Evolutionary conservation across 2,329 filamentous ascomycete species (phyloP), one percentile per base, ranked within the genome.

Genomic region (Clathrospora elynae): DNA sequence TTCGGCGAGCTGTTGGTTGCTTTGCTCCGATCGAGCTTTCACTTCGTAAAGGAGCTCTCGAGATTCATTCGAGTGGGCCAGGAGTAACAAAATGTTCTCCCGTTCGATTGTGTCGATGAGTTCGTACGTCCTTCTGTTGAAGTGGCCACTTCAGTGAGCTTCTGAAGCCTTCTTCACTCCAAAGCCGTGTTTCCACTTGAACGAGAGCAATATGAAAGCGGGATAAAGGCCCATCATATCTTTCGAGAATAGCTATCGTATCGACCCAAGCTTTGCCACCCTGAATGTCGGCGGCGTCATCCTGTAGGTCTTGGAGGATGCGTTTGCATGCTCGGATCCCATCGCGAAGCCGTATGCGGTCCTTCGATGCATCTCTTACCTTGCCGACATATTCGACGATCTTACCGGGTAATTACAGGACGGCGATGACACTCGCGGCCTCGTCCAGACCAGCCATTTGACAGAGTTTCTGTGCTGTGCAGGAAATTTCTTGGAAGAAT

Each of bases 361-460:
- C 62, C 37, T 51, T 52, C 9, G 53, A 31, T 3, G 59, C 56
- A 37, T 51, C 45, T 13, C 49, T 52, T 10, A 57, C 51, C 23
- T 55, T 42, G 20, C 46, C 55, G 11, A 63, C 25, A 40, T 62
- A 63, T 8, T 39, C 28, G 28, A 56, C 33, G 10, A 59, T 31
- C 33, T 49, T 57, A 18, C 16, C 35, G 5, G 55, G 53, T n/a
- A 62, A 35, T 24, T 64, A 41, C 13, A 63, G 35, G 18, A 63
- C 35, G 17, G 57, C 41, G 28, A 62, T 57, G 10, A 65, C 50
- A 43, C 61, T 62, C 9, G 59, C 53, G 6, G 50, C 18, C 8
- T 26, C 37, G 13, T 25, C 16, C 7, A 35, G 14, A 20, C 32
- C 22, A 24, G n/a, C 32, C 32, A 35, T 35, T 3, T n/a, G n/a